Conservation (phyloP, 2,329 filamentous ascomycete species). For the Cladorrhinum sp. region DNA sequence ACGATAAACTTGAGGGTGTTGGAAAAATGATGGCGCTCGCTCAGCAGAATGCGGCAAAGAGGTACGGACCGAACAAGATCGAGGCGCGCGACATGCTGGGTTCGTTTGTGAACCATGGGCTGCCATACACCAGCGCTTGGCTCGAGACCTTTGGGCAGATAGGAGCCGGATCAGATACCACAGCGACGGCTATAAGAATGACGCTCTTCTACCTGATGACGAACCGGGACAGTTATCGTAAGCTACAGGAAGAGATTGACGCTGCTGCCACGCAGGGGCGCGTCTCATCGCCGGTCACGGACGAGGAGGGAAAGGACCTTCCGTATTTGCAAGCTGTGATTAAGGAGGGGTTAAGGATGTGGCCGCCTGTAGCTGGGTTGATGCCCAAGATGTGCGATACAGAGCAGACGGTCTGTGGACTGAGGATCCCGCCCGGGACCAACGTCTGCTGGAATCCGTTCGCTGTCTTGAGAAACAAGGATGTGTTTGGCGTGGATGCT, state of each 20-base stretch:
- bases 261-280: constrained; percentile 31
- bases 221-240: constrained; percentile 3
- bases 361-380: constrained; percentile 40
- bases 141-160: constrained; percentile 44
- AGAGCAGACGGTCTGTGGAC: constrained; percentile 33
- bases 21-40: constrained; percentile 17
- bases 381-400: constrained; percentile 38
- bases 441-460: constrained; percentile 44
- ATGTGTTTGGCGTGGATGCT: constrained; percentile 20
- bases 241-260: constrained; percentile 33
- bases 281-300: constrained; percentile 34
- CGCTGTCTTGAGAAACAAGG: constrained; percentile 38
- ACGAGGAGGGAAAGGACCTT: constrained; percentile 39
- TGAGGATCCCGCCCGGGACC: constrained; percentile 45
- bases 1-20: constrained; percentile 15
- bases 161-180: constrained; percentile 19
- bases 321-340: constrained; percentile 50
- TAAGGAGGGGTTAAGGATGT: constrained; percentile 46
- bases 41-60: constrained; percentile 29
- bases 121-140: constrained; percentile 39
- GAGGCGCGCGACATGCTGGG: constrained; percentile 38
- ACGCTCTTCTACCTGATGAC: constrained; percentile 15
- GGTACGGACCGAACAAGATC: constrained; percentile 29
- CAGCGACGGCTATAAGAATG: constrained; percentile 13
- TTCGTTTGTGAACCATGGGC: constrained; percentile 39